Percentiles rank a stretch among this genome's conserved stretches.
phyloP scores from a whole-genome alignment of 257 asterid genomes.

The Coffea canephora region DNA sequence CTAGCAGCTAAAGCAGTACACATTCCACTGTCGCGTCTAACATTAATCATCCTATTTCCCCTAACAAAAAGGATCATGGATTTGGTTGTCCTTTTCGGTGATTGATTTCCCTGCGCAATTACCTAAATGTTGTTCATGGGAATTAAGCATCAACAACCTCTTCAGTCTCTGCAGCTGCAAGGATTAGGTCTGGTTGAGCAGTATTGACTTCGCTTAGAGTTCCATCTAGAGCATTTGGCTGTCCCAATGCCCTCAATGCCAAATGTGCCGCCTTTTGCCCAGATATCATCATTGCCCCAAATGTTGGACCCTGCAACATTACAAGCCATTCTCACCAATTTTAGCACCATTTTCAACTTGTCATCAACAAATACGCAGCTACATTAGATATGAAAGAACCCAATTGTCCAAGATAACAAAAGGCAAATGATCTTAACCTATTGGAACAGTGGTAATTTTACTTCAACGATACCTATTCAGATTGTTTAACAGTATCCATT shows the following conservation, averaged over 20 bases:
- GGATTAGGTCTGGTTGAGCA: constrained; percentile 41
- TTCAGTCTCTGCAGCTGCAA: constrained; percentile 60
- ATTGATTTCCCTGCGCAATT: not conserved
- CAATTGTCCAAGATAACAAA: no score
- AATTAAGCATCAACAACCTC: constrained; percentile 53
- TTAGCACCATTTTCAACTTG: not conserved
- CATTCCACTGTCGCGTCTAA: not conserved
- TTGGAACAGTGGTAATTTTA: no score
- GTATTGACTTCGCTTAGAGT: constrained; percentile 13
- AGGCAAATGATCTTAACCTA: no score
- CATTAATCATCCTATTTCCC: not conserved
- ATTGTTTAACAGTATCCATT: not conserved
- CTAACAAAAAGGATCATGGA: not conserved
- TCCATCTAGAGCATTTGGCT: constrained; percentile 62
- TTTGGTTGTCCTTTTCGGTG: not conserved
- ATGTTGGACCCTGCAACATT: constrained; percentile 71
- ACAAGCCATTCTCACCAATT: not conserved
- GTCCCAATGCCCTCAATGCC: constrained; percentile 78
- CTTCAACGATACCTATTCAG: not conserved
- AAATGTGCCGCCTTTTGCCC: constrained; percentile 92
- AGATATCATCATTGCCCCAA: constrained; percentile 91
- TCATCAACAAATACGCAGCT: not conserved
- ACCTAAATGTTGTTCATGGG: not conserved
- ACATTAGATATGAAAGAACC: not conserved
- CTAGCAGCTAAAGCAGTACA: constrained; percentile 13